Conservation (phyloP, 441 rosid genomes). For the Pelargonium australe region DNA sequence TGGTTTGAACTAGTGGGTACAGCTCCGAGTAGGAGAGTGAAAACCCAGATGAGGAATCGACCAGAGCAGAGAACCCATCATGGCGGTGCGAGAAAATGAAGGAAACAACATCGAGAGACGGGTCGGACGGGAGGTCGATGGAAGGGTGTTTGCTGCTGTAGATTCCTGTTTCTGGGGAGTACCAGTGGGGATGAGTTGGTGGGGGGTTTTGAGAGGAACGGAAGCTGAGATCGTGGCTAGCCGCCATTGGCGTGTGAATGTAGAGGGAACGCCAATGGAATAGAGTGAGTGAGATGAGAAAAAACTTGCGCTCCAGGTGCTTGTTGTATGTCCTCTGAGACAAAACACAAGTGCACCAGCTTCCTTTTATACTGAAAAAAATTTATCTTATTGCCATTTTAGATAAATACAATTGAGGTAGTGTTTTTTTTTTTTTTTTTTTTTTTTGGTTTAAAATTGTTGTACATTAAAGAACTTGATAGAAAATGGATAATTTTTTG, state of each 20-base stretch:
- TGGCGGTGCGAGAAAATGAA: slow-evolving; percentile 52
- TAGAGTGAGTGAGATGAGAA: not conserved
- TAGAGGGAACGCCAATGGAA: not conserved
- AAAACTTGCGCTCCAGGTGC: too few species aligned
- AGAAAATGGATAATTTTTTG: too few species aligned
- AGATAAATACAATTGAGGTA: too few species aligned
- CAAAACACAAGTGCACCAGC: too few species aligned
- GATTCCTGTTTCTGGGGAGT: slow-evolving; percentile 55
- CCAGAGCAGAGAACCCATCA: slow-evolving; percentile 38
- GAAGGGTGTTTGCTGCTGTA: slow-evolving; percentile 47
- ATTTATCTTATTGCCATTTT: too few species aligned
- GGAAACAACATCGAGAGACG: slow-evolving; percentile 55
- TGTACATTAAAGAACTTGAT: too few species aligned
- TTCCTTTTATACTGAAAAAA: too few species aligned
- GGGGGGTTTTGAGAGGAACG: not conserved
- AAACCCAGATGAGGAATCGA: slow-evolving; percentile 51
- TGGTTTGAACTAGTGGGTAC: slow-evolving; percentile 35
- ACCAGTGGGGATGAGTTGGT: slow-evolving; percentile 34
- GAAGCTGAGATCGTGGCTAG: not conserved
- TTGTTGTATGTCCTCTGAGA: too few species aligned
- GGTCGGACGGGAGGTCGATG: slow-evolving; percentile 42
- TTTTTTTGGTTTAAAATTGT: too few species aligned
- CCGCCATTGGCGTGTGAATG: not conserved
- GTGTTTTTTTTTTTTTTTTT: too few species aligned
- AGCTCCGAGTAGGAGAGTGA: slow-evolving; percentile 54